Base-by-base conservation (phyloP, 2,329 filamentous ascomycete species). In the Nigrospora osmanthi region DNA sequence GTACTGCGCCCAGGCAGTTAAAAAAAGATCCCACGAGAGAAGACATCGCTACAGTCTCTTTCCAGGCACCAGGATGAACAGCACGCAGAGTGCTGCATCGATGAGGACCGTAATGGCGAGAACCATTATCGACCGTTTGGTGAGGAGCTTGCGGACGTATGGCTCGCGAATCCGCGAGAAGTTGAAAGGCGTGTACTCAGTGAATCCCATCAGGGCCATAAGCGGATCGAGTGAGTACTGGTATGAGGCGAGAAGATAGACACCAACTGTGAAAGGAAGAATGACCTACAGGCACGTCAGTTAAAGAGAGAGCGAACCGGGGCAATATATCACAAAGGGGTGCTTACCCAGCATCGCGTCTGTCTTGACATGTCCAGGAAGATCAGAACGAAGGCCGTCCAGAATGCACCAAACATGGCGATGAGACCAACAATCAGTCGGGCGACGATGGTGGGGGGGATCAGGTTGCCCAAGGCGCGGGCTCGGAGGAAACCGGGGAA, bases 11-110 rank as follows among this genome's bases (percentile, higher is more conserved):
- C 23, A 28, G 23, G 23, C 23, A 28, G 23, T n/a, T n/a, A 2
- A 28, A 28, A 7, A 28, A 28, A 7, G 23, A 28, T 28, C 23
- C 23, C 23, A 7, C 23, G 7, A 7, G 11, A 15, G 28, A 11
- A 17, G 16, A 38, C 16, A 41, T 39, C 11, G 49, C 69, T 61
- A 93, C 38, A 94, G 73, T 49, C 86, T 75, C 62, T 87, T 94
- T 44, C 93, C 91, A 1, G 93, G 93, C 5, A 98, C 93, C 47
- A 98, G 83, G 55, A 96, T 90, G 70, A 98, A 98, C 23, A 98
- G 72, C 47, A 93, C 78, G 57, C 87, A 88, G 13, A 97, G 69
- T n/a, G 82, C 87, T 4, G 87, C 82, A 52, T 91, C 87, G 44
- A 94, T 74, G 31, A 94, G 62, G 28, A 83, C 62, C 30, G 90